A percentile compares a stretch with the other conserved stretches of the same genome.
Evolutionary conservation across 1,139 yeast species (phyloP).

Genomic region (Pneumocystis sp.): DNA sequence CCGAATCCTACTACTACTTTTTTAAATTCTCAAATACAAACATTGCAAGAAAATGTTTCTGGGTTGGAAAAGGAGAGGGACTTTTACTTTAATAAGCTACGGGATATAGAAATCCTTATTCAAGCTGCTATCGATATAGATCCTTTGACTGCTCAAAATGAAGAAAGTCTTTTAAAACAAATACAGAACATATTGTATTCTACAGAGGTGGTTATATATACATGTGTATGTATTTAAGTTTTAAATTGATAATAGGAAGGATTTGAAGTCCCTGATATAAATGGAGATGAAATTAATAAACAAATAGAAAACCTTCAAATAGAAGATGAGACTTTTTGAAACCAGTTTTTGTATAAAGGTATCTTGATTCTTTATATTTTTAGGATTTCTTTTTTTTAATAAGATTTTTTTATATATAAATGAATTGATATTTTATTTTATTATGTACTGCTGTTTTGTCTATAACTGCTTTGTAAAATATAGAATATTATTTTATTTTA

Average conservation of each 20-base stretch:
- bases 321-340: constrained; percentile 22
- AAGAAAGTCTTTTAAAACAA: constrained; percentile 37
- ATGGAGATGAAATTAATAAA: constrained; percentile 15
- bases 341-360: not conserved
- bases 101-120: constrained; percentile 72
- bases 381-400: not conserved
- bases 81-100: constrained; percentile 74
- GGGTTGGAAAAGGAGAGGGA: constrained; percentile 52
- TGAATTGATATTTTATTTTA: not conserved
- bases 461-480: not conserved
- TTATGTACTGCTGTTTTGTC: not conserved
- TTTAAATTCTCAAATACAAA: constrained; percentile 16
- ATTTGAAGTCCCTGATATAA: constrained; percentile 25
- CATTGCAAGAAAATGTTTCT: constrained; percentile 18
- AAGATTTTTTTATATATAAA: not conserved
- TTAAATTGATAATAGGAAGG: constrained; percentile 12
- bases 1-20: constrained; percentile 9
- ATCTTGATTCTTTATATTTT: not conserved
- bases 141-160: constrained; percentile 25
- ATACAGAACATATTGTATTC: constrained; percentile 64
- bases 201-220: constrained; percentile 49
- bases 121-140: constrained; percentile 45
- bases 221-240: not conserved
- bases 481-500: not conserved
- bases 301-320: not conserved